Conservation (phyloP, 2,329 filamentous ascomycete genomes). For the Myriosclerotinia curreyana region DNA sequence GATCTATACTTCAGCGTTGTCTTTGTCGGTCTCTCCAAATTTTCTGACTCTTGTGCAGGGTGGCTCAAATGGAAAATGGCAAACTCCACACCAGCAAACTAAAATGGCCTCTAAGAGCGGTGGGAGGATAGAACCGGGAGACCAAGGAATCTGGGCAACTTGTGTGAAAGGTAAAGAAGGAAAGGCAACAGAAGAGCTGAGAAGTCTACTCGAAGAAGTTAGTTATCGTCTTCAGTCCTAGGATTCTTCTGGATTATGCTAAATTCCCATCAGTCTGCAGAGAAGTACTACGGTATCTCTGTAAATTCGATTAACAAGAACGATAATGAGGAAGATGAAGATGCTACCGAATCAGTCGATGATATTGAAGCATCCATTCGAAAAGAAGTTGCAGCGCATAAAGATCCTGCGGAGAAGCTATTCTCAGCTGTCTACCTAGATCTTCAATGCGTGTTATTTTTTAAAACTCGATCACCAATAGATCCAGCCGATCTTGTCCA, state of each 20-base stretch:
- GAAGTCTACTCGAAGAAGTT: constrained; percentile 64
- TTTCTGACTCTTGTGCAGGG: constrained; percentile 34
- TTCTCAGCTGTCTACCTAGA: constrained; percentile 55
- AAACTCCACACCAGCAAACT: constrained; percentile 56
- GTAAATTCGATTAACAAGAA: constrained; percentile 30
- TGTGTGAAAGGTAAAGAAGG: constrained; percentile 69
- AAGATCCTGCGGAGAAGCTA: constrained; percentile 42
- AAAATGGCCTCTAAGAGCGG: constrained; percentile 44
- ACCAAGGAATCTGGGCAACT: constrained; percentile 74
- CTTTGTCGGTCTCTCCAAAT: not conserved
- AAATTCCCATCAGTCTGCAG: constrained; percentile 54
- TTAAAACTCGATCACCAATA: constrained; percentile 54
- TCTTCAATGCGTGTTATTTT: constrained; percentile 62
- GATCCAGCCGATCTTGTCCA: constrained; percentile 54
- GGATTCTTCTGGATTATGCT: not conserved
- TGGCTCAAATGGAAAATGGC: constrained; percentile 57
- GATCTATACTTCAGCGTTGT: not conserved
- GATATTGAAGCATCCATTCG: constrained; percentile 73
- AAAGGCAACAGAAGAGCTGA: constrained; percentile 66
- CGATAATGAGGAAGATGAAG: constrained; percentile 43
- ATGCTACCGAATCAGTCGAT: constrained; percentile 43
- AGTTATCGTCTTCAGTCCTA: constrained; percentile 27
- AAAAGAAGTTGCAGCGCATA: constrained; percentile 61
- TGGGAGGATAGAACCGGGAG: constrained; percentile 61
- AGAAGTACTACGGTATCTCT: constrained; percentile 53